Evolutionary conservation across 2,329 filamentous ascomycete species (phyloP), one percentile per base, ranked within the genome.

Genomic region (Dothistroma septosporum): DNA sequence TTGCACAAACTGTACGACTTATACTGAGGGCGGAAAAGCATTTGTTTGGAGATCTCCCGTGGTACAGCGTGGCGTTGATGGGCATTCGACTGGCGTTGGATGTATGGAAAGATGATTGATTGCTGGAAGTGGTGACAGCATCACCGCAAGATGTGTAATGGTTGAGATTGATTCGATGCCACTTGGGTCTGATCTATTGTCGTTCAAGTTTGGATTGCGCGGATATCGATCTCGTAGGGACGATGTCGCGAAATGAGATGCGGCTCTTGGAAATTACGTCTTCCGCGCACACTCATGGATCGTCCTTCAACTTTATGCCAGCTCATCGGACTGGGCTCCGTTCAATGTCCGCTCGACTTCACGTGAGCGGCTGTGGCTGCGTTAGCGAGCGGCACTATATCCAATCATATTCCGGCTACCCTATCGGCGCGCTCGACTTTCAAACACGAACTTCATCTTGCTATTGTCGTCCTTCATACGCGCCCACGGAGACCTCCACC

Each of bases 391-490:
- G n/a, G n/a, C 41, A 21, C 41, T 28, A 16, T 24, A 37, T 44
- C 57, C 46, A 55, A 44, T 44, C 41, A 44, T 5, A 9, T 44
- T 16, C 41, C 9, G 14, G 33, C 33, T 9, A 28, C 14, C 10
- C 33, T 37, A 3, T 14, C 16, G 14, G 22, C 8, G 57, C 41
- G 37, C 57, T 21, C 41, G 14, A 19, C 14, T 8, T 12, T 16
- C 41, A 56, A 48, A 33, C 46, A 32, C 47, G 14, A 57, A 46
- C 16, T 3, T 57, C 35, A 21, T 35, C 47, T 55, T 60, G 32
- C 58, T 60, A 64, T 66, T 64, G 52, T 53, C n/a, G 21, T 41
- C 57, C 58, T 53, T 66, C 64, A 63, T 55, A 55, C 54, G 52
- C 64, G 64, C 59, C 64, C 28, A 59, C 61, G 56, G 53, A 44